These are phyloP conservation scores for Diaporthe australafricana DNA, from an alignment of 2,329 filamentous ascomycete genomes.

Conservation along the genomic window DNA sequence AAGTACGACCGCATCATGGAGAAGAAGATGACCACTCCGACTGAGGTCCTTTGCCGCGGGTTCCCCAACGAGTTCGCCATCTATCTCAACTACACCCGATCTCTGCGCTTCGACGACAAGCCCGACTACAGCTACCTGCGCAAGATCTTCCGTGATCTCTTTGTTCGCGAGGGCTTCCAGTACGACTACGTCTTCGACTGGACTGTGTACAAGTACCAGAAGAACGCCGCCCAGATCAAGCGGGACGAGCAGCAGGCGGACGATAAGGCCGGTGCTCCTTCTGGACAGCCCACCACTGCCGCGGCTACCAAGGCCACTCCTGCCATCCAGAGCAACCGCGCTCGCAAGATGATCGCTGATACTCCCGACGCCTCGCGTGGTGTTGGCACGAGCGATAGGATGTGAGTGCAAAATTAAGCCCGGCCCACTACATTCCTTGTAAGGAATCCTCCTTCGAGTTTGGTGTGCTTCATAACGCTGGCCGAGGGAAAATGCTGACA, in stretches of 20 bases:
- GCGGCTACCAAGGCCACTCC: slow-evolving; percentile 69
- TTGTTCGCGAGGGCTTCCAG: slow-evolving; percentile 98
- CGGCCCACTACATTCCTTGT: slow-evolving; percentile 78
- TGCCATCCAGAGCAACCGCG: slow-evolving; percentile 80
- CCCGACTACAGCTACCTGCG: slow-evolving; percentile 99
- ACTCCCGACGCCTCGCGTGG: slow-evolving; percentile 80
- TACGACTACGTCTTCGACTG: slow-evolving; percentile 99
- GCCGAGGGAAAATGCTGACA: slow-evolving; percentile 80
- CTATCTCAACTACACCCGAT: slow-evolving; percentile 99
- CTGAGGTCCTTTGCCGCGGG: slow-evolving; percentile 97
- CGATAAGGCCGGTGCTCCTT: slow-evolving; percentile 78
- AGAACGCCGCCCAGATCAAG: slow-evolving; percentile 95
- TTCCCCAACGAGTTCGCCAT: slow-evolving; percentile 99
- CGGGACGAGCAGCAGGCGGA: slow-evolving; percentile 82
- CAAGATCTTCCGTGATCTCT: slow-evolving; percentile 99
- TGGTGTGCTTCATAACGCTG: slow-evolving; percentile 82
- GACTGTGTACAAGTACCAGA: slow-evolving; percentile 99
- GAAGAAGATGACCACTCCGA: slow-evolving; percentile 99
- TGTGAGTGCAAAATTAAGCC: slow-evolving; percentile 85
- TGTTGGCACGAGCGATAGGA: slow-evolving; percentile 87
- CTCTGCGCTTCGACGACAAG: slow-evolving; percentile 99
- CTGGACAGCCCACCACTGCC: slow-evolving; percentile 68
- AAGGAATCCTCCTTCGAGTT: slow-evolving; percentile 90
- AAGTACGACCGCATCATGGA: slow-evolving; percentile 99
- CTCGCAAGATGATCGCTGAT: slow-evolving; percentile 84